A percentile compares a stretch with the other conserved stretches of the same genome.
Evolutionary conservation across 2,329 filamentous ascomycete species (phyloP).

Genomic region (Alternaria alternata): DNA sequence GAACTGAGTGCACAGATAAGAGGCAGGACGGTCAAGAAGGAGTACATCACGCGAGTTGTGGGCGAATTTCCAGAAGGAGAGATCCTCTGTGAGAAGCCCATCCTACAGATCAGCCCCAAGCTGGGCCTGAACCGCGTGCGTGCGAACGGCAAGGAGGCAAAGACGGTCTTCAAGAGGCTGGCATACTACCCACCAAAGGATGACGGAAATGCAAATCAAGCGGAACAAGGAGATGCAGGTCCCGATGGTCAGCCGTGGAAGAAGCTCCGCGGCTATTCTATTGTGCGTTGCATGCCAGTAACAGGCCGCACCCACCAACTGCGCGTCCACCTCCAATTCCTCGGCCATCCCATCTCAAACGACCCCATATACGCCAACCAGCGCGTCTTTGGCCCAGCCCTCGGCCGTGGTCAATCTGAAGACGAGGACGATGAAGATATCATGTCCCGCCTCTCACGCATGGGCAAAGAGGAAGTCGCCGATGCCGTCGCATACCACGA

Average conservation of each 20-base stretch:
- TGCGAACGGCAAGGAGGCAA: constrained; percentile 87
- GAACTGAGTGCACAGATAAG: constrained; percentile 78
- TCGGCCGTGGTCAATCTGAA: constrained; percentile 73
- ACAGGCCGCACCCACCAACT: constrained; percentile 96
- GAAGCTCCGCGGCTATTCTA: constrained; percentile 79
- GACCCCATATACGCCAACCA: constrained; percentile 98
- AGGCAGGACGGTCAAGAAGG: constrained; percentile 85
- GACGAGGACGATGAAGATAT: constrained; percentile 86
- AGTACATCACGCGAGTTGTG: constrained; percentile 91
- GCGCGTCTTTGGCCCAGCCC: constrained; percentile 83
- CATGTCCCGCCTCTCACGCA: constrained; percentile 81
- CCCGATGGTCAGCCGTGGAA: constrained; percentile 58
- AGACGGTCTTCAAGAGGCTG: constrained; percentile 88
- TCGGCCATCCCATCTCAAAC: constrained; percentile 95
- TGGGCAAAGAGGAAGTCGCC: constrained; percentile 94
- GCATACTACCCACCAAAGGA: constrained; percentile 81
- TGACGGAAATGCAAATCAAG: constrained; percentile 15
- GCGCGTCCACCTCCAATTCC: constrained; percentile 90
- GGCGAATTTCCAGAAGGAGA: constrained; percentile 93
- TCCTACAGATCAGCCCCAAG: constrained; percentile 93
- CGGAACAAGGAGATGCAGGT: constrained; percentile 28
- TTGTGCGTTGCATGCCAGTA: constrained; percentile 91
- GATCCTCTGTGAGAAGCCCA: constrained; percentile 90
- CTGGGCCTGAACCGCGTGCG: constrained; percentile 93
- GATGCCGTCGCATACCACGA: constrained; percentile 93